phyloP scores from a whole-genome alignment of 1,139 yeast species.

The Groenewaldozyma sp. region DNA sequence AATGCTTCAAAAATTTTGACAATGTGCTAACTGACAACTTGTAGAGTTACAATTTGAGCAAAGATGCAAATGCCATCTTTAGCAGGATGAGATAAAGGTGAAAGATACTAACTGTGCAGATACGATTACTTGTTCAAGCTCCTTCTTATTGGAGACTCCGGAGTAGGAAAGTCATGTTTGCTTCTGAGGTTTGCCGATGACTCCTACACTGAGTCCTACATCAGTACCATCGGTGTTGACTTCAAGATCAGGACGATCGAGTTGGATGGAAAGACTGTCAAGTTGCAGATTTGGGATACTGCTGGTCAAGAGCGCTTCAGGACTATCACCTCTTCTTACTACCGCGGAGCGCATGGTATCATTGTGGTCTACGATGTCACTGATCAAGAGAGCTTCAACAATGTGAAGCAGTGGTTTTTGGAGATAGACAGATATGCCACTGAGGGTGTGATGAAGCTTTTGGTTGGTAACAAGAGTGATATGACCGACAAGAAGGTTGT shows the following conservation, averaged over 20 bases:
- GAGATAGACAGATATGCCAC: conserved; percentile 98
- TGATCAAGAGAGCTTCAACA: conserved; percentile 94
- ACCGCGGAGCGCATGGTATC: conserved; percentile 98
- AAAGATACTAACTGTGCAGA: conserved; percentile 19
- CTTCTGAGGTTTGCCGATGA: conserved; percentile 94
- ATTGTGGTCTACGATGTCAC: conserved; percentile 97
- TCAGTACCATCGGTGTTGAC: conserved; percentile 96
- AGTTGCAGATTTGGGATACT: conserved; percentile 98
- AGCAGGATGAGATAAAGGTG: background rate
- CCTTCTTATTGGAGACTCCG: conserved; percentile 93
- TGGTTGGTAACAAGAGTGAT: conserved; percentile 97
- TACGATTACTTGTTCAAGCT: conserved; percentile 96
- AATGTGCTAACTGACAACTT: background rate
- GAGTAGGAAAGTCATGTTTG: conserved; percentile 95
- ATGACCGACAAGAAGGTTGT: conserved; percentile 90
- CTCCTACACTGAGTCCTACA: conserved; percentile 93
- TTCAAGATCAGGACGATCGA: conserved; percentile 96
- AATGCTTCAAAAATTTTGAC: background rate
- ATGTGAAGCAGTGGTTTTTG: conserved; percentile 97
- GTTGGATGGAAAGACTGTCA: conserved; percentile 92
- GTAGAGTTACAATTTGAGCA: background rate
- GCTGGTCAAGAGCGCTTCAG: conserved; percentile 98
- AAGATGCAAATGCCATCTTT: background rate
- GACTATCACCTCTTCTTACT: conserved; percentile 94
- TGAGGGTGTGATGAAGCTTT: conserved; percentile 90